Percentiles rank a stretch among this genome's conserved stretches.
Conservation (phyloP, 805 yeast species). For the Kodamaea leandrae region DNA sequence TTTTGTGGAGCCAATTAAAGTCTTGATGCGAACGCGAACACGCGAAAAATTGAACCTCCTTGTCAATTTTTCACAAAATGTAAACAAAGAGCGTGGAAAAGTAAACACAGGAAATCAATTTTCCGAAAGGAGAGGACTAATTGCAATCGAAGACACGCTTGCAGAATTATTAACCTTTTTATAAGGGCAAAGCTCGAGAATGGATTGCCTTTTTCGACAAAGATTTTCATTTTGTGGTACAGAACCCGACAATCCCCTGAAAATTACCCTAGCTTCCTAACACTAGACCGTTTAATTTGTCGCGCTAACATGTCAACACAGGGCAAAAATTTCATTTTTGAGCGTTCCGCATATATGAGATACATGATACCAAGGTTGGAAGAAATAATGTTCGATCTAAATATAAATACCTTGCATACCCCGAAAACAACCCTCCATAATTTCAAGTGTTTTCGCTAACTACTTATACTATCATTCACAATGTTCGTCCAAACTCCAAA, state of each 20-base stretch:
- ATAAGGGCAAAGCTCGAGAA: neutral
- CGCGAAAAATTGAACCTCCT: constrained; percentile 2
- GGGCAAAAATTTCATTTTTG: constrained; percentile 1
- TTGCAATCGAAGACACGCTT: constrained; percentile 2
- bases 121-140: constrained; percentile 1
- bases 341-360: constrained; percentile 1
- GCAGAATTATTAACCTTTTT: neutral
- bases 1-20: neutral
- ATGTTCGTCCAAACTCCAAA: constrained; percentile 36
- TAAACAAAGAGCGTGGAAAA: constrained; percentile 2
- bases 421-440: neutral
- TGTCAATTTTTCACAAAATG: neutral
- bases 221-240: neutral
- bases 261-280: neutral
- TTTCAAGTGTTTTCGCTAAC: neutral
- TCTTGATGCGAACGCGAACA: constrained; percentile 1
- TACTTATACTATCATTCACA: constrained; percentile 2
- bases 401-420: constrained; percentile 1
- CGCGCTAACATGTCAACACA: constrained; percentile 2
- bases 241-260: constrained; percentile 1
- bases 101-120: constrained; percentile 1
- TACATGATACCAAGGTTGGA: neutral
- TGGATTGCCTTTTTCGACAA: neutral
- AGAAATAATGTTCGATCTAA: neutral
- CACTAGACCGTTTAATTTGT: neutral